Conservation (phyloP, 371 early-diverging fungal genomes). For the Rhizopus arrhizus region DNA sequence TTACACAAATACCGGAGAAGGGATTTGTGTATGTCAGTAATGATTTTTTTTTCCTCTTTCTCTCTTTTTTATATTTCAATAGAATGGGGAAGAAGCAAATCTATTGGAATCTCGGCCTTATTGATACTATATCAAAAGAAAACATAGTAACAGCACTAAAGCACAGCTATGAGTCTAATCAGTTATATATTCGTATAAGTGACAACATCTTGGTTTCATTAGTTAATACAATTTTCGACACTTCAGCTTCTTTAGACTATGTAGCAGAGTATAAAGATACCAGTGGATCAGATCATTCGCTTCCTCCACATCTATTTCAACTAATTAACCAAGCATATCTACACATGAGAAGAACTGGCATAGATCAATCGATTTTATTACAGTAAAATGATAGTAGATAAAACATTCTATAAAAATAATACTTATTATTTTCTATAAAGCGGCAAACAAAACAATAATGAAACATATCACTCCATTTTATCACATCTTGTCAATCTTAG, state of each 20-base stretch:
- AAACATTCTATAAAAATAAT: background rate
- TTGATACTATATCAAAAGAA: background rate
- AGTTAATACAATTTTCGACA: slow-evolving; percentile 23
- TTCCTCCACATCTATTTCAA: slow-evolving; percentile 85
- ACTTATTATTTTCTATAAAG: slow-evolving; percentile 34
- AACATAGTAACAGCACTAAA: slow-evolving; percentile 1
- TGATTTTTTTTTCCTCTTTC: background rate
- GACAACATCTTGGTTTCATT: slow-evolving; percentile 55
- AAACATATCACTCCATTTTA: slow-evolving; percentile 55
- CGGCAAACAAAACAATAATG: slow-evolving; percentile 71
- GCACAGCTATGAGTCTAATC: slow-evolving; percentile 47
- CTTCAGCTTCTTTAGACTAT: slow-evolving; percentile 59
- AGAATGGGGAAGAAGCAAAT: background rate
- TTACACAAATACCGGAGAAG: background rate
- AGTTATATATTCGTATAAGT: slow-evolving; percentile 66
- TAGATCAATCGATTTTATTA: slow-evolving; percentile 76
- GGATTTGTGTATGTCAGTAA: background rate
- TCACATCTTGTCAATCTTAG: slow-evolving; percentile 67
- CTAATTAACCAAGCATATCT: slow-evolving; percentile 68
- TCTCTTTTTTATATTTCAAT: background rate
- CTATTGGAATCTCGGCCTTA: background rate
- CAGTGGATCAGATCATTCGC: slow-evolving; percentile 28
- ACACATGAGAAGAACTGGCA: slow-evolving; percentile 80
- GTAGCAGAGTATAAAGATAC: slow-evolving; percentile 67
- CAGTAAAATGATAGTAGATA: slow-evolving; percentile 38